phyloP scores from a whole-genome alignment of 306 rosid species.

The Quillaja saponaria region DNA sequence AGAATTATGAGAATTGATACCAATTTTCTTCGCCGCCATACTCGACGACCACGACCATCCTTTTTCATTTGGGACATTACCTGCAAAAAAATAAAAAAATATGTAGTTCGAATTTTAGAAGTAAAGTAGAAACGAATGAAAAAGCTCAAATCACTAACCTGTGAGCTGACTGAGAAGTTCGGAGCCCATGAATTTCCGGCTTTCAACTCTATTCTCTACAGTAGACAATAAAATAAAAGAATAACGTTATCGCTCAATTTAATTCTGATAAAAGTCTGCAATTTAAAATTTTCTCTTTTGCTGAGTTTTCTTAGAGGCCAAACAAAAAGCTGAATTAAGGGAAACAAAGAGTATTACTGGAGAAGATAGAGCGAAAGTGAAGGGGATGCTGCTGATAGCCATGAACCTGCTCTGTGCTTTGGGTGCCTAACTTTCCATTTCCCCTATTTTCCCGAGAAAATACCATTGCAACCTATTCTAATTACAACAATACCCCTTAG shows the following conservation, averaged over 20 bases:
- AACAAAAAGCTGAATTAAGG: conserved; percentile 7
- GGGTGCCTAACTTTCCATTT: not conserved
- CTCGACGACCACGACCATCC: conserved; percentile 50
- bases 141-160: conserved; percentile 35
- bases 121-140: conserved; percentile 4
- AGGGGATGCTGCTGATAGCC: conserved; percentile 47
- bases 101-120: conserved; percentile 7
- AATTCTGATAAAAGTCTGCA: no score
- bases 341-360: conserved; percentile 32
- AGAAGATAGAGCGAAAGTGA: conserved; percentile 34
- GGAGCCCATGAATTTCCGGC: conserved; percentile 44
- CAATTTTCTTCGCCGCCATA: conserved; percentile 89
- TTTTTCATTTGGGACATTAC: conserved; percentile 52
- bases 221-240: not conserved
- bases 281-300: not conserved
- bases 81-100: conserved; percentile 40
- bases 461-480: no score
- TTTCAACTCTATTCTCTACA: conserved; percentile 56
- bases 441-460: not conserved
- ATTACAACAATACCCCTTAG: no score
- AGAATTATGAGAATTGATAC: conserved; percentile 34
- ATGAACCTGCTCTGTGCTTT: conserved; percentile 28
- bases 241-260: conserved; percentile 2
- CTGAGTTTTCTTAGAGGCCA: conserved; percentile 6
- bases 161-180: conserved; percentile 40